Base-by-base conservation (phyloP, 2,329 filamentous ascomycete species). In the Diaporthe sp. region DNA sequence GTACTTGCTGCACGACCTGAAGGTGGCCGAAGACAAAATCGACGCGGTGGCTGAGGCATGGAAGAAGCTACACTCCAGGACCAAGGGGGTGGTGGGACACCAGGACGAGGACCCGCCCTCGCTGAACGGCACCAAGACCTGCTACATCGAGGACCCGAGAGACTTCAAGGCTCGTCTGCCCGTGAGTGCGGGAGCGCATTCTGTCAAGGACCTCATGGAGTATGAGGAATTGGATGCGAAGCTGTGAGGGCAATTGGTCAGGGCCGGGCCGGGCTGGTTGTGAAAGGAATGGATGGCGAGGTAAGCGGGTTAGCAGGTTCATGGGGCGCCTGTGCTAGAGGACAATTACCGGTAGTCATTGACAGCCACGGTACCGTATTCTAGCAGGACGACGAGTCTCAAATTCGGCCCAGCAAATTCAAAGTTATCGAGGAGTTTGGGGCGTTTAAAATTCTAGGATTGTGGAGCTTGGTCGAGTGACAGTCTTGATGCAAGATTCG, bases 141-240 rank as follows among this genome's bases (percentile, higher is more conserved):
- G 88, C n/a, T 84, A 93, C 70, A 95, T 98, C 79, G 91, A 90
- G 63, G 94, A 97, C 80, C 93, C 98, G 4, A 89, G 93, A 75
- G 88, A 90, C 39, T 98, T 93, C 89, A 97, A 97, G 87, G 92
- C 94, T 0, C 87, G 90, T 19, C 86, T 98, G 79, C 86, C 90
- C 74, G 89, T 94, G 37, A 97, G 92, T 76, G 88, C 89, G 30
- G 96, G 94, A 0, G 91, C 95, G 2, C 88, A 88, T 75, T 90
- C 96, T 0, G 90, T 94, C 39, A 92, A 90, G 80, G 93, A 97
- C 77, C 83, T 98, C 72, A 93, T 88, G 76, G 94, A 95, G 80
- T 98, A 96, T 83, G 94, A 98, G 82, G 96, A 98, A 74, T 87
- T 92, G 75, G 94, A 94, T 76, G 85, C 94, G 19, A 98, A 98